These are phyloP conservation scores for Colletotrichum sp. DNA, from an alignment of 2,329 filamentous ascomycete species.

Conservation along the genomic window DNA sequence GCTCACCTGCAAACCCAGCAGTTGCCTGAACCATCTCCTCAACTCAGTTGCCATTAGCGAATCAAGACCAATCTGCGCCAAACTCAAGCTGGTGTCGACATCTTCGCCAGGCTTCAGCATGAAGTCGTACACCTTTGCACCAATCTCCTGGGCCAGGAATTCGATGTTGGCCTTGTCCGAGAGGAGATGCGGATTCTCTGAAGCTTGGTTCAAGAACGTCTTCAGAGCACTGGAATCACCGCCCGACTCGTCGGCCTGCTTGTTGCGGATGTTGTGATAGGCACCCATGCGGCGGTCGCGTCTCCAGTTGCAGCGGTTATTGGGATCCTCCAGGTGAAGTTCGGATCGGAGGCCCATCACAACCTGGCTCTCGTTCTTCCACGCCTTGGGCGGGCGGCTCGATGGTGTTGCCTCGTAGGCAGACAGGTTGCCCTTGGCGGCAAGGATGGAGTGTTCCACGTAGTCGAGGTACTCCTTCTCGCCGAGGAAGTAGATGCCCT, in stretches of 20 bases:
- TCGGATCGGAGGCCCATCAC: conserved; percentile 1
- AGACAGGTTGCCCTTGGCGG: not conserved
- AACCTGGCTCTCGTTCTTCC: not conserved
- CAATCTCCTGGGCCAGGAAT: conserved; percentile 12
- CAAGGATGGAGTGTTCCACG: not conserved
- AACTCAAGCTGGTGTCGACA: not conserved
- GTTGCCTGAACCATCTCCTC: not conserved
- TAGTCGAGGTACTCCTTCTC: not conserved
- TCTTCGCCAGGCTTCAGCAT: not conserved
- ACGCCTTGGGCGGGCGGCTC: not conserved
- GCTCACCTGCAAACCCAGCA: not conserved
- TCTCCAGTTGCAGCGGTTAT: conserved; percentile 6
- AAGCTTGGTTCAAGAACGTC: not conserved
- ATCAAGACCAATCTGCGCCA: not conserved
- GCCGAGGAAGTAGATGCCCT: not conserved
- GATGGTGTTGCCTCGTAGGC: not conserved
- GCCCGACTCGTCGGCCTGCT: not conserved
- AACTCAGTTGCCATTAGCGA: not conserved
- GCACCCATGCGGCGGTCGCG: not conserved
- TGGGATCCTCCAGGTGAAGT: not conserved
- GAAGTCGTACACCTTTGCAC: conserved; percentile 13
- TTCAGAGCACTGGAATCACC: conserved; percentile 28
- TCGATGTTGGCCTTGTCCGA: not conserved
- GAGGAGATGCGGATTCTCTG: not conserved
- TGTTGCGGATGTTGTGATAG: conserved; percentile 8